Evolutionary conservation across 2,329 filamentous ascomycete genomes (phyloP).

Genomic region (Fusarium nematophilum): DNA sequence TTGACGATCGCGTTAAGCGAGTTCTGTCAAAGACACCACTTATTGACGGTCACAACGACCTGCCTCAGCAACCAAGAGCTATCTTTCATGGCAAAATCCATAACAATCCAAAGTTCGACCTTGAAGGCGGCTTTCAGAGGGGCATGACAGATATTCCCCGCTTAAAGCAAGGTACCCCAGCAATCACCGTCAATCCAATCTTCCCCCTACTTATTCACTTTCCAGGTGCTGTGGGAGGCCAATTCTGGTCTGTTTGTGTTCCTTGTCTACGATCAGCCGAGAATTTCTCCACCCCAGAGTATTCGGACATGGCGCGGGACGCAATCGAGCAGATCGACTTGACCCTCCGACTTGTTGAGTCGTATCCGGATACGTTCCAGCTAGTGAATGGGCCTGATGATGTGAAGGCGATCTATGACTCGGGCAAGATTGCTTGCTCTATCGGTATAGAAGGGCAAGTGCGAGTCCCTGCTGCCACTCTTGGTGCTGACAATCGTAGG

Average conservation of each 20-base stretch:
- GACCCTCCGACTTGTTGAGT: slow-evolving; percentile 38
- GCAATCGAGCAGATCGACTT: slow-evolving; percentile 35
- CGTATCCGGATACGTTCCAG: slow-evolving; percentile 38
- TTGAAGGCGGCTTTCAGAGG: slow-evolving; percentile 46
- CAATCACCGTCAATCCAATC: not conserved
- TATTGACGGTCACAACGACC: slow-evolving; percentile 52
- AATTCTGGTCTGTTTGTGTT: slow-evolving; percentile 47
- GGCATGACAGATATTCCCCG: slow-evolving; percentile 48
- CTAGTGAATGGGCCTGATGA: slow-evolving; percentile 42
- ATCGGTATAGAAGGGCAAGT: slow-evolving; percentile 49
- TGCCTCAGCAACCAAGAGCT: slow-evolving; percentile 43
- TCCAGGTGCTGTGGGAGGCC: slow-evolving; percentile 42
- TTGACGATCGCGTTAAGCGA: slow-evolving; percentile 46
- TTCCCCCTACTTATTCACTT: not conserved
- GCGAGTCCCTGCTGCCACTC: not conserved
- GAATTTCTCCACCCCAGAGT: slow-evolving; percentile 38
- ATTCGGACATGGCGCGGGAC: slow-evolving; percentile 36
- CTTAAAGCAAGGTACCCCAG: slow-evolving; percentile 25
- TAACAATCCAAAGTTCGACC: slow-evolving; percentile 48
- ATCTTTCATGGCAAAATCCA: slow-evolving; percentile 47
- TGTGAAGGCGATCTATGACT: slow-evolving; percentile 43
- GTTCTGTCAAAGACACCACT: slow-evolving; percentile 44
- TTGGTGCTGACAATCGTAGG: not conserved
- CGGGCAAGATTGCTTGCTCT: slow-evolving; percentile 48
- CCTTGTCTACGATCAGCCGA: slow-evolving; percentile 43